Evolutionary conservation across 2,329 filamentous ascomycete species (phyloP).

Genomic region (Cercospora sojina): DNA sequence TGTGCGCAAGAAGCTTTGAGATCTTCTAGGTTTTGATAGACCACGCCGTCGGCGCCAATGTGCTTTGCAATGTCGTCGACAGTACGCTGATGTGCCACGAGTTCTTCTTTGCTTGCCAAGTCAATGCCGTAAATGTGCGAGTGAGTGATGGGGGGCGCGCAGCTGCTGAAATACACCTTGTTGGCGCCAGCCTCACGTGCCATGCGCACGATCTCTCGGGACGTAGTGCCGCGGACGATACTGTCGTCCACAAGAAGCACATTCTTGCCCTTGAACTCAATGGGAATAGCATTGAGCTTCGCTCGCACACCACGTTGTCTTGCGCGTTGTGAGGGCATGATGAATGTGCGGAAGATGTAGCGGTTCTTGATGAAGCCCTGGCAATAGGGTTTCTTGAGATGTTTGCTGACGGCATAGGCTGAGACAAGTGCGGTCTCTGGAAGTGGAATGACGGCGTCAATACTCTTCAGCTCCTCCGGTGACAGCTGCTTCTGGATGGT

Average conservation of each 20-base stretch:
- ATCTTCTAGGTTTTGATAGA: constrained; percentile 74
- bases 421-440: constrained; percentile 81
- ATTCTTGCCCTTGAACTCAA: constrained; percentile 77
- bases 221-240: constrained; percentile 83
- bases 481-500: constrained; percentile 68
- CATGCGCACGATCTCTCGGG: constrained; percentile 77
- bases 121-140: constrained; percentile 86
- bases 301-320: constrained; percentile 83
- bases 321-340: constrained; percentile 77
- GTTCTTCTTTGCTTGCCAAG: constrained; percentile 67
- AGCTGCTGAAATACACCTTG: constrained; percentile 80
- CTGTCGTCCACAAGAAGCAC: constrained; percentile 87
- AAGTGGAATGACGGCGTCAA: constrained; percentile 82
- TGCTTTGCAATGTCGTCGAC: constrained; percentile 61
- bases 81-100: constrained; percentile 68
- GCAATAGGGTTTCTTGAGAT: constrained; percentile 72
- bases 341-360: constrained; percentile 85
- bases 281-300: constrained; percentile 83
- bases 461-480: constrained; percentile 67
- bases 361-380: constrained; percentile 87
- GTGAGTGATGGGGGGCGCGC: constrained; percentile 76
- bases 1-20: constrained; percentile 77
- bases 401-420: constrained; percentile 71
- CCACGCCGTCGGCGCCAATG: constrained; percentile 73
- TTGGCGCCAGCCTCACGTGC: constrained; percentile 78